These are phyloP conservation scores for Vachellia pachyceras DNA, from an alignment of 306 rosid genomes.

Conservation along the genomic window DNA sequence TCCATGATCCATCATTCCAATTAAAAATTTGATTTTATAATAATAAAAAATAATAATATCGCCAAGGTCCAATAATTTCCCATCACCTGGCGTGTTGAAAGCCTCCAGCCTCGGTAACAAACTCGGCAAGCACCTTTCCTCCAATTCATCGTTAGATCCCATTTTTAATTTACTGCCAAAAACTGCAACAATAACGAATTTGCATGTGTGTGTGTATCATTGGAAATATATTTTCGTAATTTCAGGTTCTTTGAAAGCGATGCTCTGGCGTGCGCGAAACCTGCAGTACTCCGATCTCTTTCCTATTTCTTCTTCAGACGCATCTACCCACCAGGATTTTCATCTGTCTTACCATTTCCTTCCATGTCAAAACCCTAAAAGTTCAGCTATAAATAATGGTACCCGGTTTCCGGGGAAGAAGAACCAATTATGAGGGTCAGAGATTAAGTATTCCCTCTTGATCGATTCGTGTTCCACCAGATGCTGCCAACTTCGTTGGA, in stretches of 20 bases:
- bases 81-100: too few relatives aligned
- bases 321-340: not conserved
- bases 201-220: not conserved
- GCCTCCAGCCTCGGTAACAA: too few relatives aligned
- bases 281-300: not conserved
- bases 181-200: not conserved
- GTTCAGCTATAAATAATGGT: not conserved
- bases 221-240: not conserved
- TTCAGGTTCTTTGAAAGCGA: not conserved
- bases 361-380: slow-evolving; percentile 38
- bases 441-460: not conserved
- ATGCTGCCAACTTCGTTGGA: not conserved
- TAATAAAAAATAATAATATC: too few relatives aligned
- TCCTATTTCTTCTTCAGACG: slow-evolving; percentile 3
- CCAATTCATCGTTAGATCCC: too few relatives aligned
- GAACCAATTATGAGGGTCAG: not conserved
- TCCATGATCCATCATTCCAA: too few relatives aligned
- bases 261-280: not conserved
- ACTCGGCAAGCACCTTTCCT: too few relatives aligned
- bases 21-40: too few relatives aligned
- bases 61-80: too few relatives aligned
- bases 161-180: too few relatives aligned
- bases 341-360: slow-evolving; percentile 13
- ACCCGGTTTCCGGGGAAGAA: not conserved
- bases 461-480: not conserved